Evolutionary conservation across 176 grass and related monocot species (phyloP).

Genomic region (Alopecurus myosuroides): DNA sequence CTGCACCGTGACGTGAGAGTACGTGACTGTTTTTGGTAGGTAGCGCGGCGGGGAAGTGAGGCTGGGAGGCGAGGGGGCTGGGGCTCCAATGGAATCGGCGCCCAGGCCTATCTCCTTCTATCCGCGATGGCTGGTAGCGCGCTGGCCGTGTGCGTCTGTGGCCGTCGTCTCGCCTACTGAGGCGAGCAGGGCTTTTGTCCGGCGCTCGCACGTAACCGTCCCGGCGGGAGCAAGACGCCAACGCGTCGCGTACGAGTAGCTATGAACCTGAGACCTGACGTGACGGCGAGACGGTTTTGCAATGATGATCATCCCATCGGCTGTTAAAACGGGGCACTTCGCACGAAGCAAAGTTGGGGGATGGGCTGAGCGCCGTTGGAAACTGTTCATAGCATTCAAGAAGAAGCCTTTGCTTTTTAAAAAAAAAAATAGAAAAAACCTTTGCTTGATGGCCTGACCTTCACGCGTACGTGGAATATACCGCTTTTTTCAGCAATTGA

Average conservation of each 20-base stretch:
- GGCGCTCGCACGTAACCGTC: background rate
- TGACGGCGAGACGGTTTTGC: slow-evolving; percentile 2
- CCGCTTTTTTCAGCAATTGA: background rate
- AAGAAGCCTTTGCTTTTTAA: background rate
- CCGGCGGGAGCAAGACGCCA: background rate
- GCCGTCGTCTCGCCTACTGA: slow-evolving; percentile 1
- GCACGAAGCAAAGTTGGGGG: background rate
- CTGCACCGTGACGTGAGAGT: background rate
- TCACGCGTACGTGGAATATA: slow-evolving; percentile 19
- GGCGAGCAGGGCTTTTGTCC: slow-evolving; percentile 19
- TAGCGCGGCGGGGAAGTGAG: slow-evolving; percentile 12
- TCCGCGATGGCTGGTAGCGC: slow-evolving; percentile 35
- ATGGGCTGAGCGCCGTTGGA: background rate
- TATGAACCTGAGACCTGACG: background rate
- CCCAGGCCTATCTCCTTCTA: slow-evolving; percentile 47
- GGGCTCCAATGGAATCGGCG: slow-evolving; percentile 44
- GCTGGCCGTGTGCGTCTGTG: slow-evolving; percentile 19
- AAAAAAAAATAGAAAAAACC: no score
- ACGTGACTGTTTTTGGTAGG: background rate
- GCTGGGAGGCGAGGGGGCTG: slow-evolving; percentile 27
- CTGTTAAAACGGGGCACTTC: no score
- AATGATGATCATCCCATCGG: no score
- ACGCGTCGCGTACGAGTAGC: background rate
- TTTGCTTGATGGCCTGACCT: background rate
- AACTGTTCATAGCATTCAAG: background rate